Conservation (phyloP, 345 rosid genomes). For the Viola odorata region DNA sequence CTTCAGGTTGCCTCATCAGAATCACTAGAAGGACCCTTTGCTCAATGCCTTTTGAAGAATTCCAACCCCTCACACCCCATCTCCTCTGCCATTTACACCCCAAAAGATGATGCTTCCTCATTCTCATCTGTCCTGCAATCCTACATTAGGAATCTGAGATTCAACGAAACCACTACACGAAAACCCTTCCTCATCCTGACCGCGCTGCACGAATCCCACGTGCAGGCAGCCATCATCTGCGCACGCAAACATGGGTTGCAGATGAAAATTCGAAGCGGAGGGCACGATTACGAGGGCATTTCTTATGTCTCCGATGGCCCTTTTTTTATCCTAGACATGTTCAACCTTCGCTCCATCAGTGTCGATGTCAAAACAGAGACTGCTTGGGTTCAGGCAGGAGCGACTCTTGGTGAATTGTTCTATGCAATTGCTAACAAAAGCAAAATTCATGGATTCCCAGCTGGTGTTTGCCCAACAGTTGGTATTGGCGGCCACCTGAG, state of each 20-base stretch:
- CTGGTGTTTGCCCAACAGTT: constrained; percentile 4
- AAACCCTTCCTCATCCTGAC: constrained; percentile 6
- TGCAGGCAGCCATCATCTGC: constrained; percentile 5
- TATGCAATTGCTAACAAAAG: constrained; percentile 9
- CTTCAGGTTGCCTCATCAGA: not conserved
- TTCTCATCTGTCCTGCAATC: constrained; percentile 7
- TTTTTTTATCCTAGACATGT: constrained; percentile 12
- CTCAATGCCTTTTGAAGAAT: constrained; percentile 12
- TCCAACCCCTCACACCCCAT: constrained; percentile 20
- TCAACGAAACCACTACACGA: constrained; percentile 6
- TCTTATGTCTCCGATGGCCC: constrained; percentile 4
- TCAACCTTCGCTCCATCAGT: constrained; percentile 1
- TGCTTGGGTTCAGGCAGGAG: constrained; percentile 8
- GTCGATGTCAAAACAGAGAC: constrained; percentile 3
- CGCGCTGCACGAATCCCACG: constrained; percentile 5
- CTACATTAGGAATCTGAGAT: constrained; percentile 9
- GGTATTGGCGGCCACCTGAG: constrained; percentile 10
- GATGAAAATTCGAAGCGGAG: constrained; percentile 13
- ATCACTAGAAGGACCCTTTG: constrained; percentile 4
- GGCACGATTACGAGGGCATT: constrained; percentile 7
- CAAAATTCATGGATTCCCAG: constrained; percentile 5
- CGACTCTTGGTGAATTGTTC: constrained; percentile 7
- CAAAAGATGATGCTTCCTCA: constrained; percentile 2
- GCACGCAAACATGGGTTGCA: not conserved
- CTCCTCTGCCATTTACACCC: constrained; percentile 17